phyloP scores from a whole-genome alignment of 805 yeast genomes.

The Lachancea lanzarotensis region DNA sequence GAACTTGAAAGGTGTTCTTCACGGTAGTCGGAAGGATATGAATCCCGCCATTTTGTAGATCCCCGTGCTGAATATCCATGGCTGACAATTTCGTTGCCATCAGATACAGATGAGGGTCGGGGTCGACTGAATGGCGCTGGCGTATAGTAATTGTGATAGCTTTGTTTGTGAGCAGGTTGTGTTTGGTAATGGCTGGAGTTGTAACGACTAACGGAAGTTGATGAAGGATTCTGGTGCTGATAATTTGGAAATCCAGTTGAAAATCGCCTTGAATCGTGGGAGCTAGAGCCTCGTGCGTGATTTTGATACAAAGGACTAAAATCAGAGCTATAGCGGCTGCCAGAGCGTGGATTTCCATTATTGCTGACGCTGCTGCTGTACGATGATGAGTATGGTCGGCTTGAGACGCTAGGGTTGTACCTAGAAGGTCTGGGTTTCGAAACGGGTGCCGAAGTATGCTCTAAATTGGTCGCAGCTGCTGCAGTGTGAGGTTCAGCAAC shows the following conservation, averaged over 20 bases:
- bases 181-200: conserved; percentile 15
- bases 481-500: not conserved
- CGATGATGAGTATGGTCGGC: conserved; percentile 13
- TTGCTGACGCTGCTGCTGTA: not conserved
- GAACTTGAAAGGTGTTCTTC: not conserved
- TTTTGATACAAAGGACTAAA: not conserved
- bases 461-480: not conserved
- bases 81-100: not conserved
- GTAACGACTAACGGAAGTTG: conserved; percentile 17
- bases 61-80: conserved; percentile 3
- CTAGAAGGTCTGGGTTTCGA: conserved; percentile 19
- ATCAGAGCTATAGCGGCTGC: conserved; percentile 28
- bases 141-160: conserved; percentile 2
- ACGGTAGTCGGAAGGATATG: not conserved
- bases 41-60: conserved; percentile 4
- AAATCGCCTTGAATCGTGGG: conserved; percentile 2
- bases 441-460: not conserved
- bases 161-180: not conserved
- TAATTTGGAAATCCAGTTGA: conserved; percentile 13
- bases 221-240: conserved; percentile 15
- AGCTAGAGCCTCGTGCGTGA: not conserved
- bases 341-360: conserved; percentile 9
- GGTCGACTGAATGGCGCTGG: conserved; percentile 1
- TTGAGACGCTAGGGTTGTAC: conserved; percentile 24
- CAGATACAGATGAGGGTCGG: conserved; percentile 4